Base-by-base conservation (phyloP, 1,284 basidiomycete genomes). In the Spongispora temasekensis region DNA sequence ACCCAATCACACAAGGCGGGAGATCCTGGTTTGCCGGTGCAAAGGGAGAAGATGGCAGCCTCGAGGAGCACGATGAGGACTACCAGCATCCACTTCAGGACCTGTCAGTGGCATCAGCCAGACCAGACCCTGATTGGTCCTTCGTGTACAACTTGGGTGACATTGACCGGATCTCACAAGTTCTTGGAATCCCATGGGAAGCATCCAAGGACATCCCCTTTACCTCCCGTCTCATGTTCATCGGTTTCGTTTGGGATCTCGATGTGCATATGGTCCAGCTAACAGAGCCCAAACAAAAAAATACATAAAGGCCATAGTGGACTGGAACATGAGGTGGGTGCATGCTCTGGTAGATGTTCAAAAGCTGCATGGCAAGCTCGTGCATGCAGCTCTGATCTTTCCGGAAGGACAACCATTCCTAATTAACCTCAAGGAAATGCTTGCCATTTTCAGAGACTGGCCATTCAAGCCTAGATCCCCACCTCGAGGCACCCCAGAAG, bases 321-420 rank as follows among this genome's bases (percentile, higher is more conserved):
- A 59, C 2, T 77, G 73, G 75, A 13, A 54, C 0, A 13, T 23
- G 6, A 1, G 7, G 5, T 1, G 4, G 0, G 4, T 55, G 0
- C 76, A 69, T 54, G 64, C 63, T 2, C 67, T 75, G 0, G 48
- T 68, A 5, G 69, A 78, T 4, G 65, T 72, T 0, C 67, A 74
- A 50, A 65, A 68, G 19, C 66, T 79, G 0, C 71, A 78, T 46
- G 73, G 78, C 4, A 77, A 78, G 51, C 68, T 80, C 0, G 62
- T 76, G 0, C 76, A 77, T 53, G 59, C 68, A 1, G 67, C 62
- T 25, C 63, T 66, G 7, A 67, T 77, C 3, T 27, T 76, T 5
- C 69, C 71, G 25, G 56, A 40, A 15, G 76, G 76, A 3, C 54
- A 70, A 5, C 73, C 76, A 1, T 76, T 73, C 55, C 71, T 79